Percentiles rank a stretch among this genome's conserved stretches.
Evolutionary conservation across 1,284 basidiomycete genomes (phyloP).

Genomic region (Cryptococcus sp.): DNA sequence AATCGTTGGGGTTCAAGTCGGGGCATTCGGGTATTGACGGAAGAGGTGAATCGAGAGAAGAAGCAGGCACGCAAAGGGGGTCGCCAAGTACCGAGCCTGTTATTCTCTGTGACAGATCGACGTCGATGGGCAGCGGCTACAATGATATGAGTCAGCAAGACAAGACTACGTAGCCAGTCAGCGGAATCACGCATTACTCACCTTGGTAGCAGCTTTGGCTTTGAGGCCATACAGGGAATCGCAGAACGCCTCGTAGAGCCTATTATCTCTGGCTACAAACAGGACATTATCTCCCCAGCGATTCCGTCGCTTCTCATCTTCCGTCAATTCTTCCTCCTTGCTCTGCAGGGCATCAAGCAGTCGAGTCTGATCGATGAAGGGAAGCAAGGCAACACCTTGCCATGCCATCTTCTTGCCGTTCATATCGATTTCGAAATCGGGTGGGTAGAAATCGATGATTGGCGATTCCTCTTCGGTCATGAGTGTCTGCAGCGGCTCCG

Average conservation of each 20-base stretch:
- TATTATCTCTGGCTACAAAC: constrained; percentile 82
- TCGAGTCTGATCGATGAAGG: constrained; percentile 90
- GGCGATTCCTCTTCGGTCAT: constrained; percentile 88
- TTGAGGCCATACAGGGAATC: constrained; percentile 80
- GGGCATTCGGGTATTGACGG: constrained; percentile 53
- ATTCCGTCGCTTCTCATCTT: constrained; percentile 83
- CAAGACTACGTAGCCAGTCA: background rate
- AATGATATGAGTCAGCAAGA: constrained; percentile 2
- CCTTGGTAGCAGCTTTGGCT: constrained; percentile 65
- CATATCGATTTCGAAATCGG: constrained; percentile 95
- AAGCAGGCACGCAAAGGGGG: constrained; percentile 85
- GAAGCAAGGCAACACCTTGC: constrained; percentile 96
- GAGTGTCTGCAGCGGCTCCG: constrained; percentile 77
- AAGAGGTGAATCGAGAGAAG: constrained; percentile 81
- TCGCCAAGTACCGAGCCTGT: constrained; percentile 79
- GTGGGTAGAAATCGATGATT: constrained; percentile 95
- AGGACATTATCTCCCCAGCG: constrained; percentile 80
- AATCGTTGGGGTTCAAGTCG: constrained; percentile 83
- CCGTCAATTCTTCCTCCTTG: constrained; percentile 70
- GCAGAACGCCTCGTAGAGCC: constrained; percentile 82
- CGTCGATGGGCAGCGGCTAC: constrained; percentile 63
- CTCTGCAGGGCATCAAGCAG: constrained; percentile 79
- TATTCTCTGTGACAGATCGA: constrained; percentile 72
- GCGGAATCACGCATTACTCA: constrained; percentile 53
- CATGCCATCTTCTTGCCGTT: constrained; percentile 99